phyloP scores from a whole-genome alignment of 2,329 filamentous ascomycete genomes.

The Fusarium globosum region DNA sequence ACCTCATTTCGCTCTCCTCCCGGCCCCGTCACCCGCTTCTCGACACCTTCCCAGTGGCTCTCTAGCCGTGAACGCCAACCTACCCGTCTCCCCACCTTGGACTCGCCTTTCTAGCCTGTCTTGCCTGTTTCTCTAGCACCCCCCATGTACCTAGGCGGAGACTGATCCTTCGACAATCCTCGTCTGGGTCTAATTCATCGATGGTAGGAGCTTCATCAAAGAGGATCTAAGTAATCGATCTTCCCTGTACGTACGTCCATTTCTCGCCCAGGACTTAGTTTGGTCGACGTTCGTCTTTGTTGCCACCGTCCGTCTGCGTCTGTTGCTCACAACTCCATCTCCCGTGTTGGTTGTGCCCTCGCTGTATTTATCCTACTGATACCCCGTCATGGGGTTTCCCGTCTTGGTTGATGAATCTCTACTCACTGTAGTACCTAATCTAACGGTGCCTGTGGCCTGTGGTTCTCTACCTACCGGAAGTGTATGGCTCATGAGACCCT shows the following conservation, averaged over 20 bases:
- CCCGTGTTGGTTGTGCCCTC: slow-evolving; percentile 31
- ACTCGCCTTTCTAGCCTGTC: slow-evolving; percentile 17
- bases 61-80: slow-evolving; percentile 38
- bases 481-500: slow-evolving; percentile 42
- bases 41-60: slow-evolving; percentile 44
- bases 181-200: slow-evolving; percentile 44
- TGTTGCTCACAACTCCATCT: slow-evolving; percentile 27
- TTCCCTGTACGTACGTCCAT: slow-evolving; percentile 34
- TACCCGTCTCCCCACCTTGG: slow-evolving; percentile 42
- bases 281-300: slow-evolving; percentile 34
- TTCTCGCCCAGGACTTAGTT: slow-evolving; percentile 12
- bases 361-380: slow-evolving; percentile 38
- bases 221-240: slow-evolving; percentile 41
- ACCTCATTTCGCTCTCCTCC: slow-evolving; percentile 46
- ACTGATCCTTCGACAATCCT: slow-evolving; percentile 45
- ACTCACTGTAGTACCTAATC: slow-evolving; percentile 31
- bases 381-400: slow-evolving; percentile 35
- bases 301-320: slow-evolving; percentile 38
- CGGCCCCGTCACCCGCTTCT: slow-evolving; percentile 46
- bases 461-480: slow-evolving; percentile 30
- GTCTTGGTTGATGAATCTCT: slow-evolving; percentile 40
- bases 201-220: slow-evolving; percentile 38
- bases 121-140: slow-evolving; percentile 38
- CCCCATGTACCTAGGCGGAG: slow-evolving; percentile 39
- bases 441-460: slow-evolving; percentile 25